phyloP scores from a whole-genome alignment of 2,329 filamentous ascomycete genomes.

The Alternaria hordeiaustralica region DNA sequence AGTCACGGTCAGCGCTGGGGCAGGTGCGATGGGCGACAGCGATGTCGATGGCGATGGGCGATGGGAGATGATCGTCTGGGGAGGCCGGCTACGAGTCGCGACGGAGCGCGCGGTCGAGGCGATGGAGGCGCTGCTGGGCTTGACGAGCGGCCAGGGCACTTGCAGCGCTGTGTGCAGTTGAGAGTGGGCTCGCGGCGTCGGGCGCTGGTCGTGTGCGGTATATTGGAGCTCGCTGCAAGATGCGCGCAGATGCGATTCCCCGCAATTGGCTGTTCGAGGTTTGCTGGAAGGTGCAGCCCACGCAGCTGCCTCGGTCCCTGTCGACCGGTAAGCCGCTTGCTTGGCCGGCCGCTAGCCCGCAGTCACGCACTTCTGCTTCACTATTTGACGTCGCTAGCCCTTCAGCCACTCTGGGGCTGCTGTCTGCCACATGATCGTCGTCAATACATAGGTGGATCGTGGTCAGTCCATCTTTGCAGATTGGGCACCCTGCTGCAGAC shows the following conservation, averaged over 20 bases:
- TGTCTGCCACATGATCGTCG: neutral
- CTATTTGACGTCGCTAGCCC: neutral
- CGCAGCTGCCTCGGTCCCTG: constrained; percentile 22
- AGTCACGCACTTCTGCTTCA: neutral
- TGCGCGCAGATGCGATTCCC: constrained; percentile 33
- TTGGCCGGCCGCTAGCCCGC: constrained; percentile 6
- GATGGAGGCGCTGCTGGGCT: constrained; percentile 3
- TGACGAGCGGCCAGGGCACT: constrained; percentile 9
- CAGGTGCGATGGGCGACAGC: constrained; percentile 4
- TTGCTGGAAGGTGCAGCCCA: constrained; percentile 21
- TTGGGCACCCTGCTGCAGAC: neutral
- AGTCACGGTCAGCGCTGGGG: constrained; percentile 12
- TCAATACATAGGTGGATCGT: neutral
- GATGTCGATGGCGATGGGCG: neutral
- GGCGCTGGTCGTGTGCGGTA: constrained; percentile 22
- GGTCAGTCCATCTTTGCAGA: neutral
- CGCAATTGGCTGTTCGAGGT: constrained; percentile 36
- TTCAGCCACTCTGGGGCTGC: neutral
- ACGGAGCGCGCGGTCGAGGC: neutral
- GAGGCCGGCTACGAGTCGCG: neutral
- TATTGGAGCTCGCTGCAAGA: constrained; percentile 6
- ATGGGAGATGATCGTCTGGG: neutral
- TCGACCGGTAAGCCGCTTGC: constrained; percentile 16
- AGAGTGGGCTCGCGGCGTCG: constrained; percentile 8
- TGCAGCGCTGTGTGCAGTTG: constrained; percentile 5